A percentile compares a stretch with the other conserved stretches of the same genome.
phyloP scores from a whole-genome alignment of 2,329 filamentous ascomycete genomes.

The Madurella mycetomatis region DNA sequence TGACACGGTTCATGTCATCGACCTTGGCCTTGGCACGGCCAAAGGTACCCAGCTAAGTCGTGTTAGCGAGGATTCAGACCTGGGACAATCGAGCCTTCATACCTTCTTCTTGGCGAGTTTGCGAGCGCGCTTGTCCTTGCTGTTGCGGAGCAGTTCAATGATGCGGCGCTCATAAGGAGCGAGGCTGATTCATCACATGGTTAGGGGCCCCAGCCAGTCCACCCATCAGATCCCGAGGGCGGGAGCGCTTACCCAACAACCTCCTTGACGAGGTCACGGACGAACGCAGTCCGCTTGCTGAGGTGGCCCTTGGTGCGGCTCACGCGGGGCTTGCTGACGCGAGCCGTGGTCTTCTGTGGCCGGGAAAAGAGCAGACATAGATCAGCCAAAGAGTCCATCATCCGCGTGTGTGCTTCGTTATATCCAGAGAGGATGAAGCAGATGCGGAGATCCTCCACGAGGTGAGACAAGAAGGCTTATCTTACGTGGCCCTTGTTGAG shows the following conservation, averaged over 20 bases:
- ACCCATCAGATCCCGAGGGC: not conserved
- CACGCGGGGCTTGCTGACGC: conserved; percentile 74
- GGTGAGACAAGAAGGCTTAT: conserved; percentile 52
- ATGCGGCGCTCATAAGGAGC: conserved; percentile 97
- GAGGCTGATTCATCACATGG: conserved; percentile 49
- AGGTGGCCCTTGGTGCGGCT: conserved; percentile 92
- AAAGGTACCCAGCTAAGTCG: conserved; percentile 84
- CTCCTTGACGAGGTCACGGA: conserved; percentile 97
- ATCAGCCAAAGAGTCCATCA: conserved; percentile 37
- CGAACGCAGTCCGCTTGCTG: conserved; percentile 96
- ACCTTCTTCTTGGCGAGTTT: conserved; percentile 99
- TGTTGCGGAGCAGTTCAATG: conserved; percentile 98
- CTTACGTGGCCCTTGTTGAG: conserved; percentile 60
- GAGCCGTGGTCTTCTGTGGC: conserved; percentile 74
- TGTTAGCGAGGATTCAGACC: conserved; percentile 5
- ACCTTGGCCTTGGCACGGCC: conserved; percentile 99
- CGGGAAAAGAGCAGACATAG: conserved; percentile 29
- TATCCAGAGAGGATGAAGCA: conserved; percentile 29
- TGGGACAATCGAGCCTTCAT: conserved; percentile 39
- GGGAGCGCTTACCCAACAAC: conserved; percentile 74
- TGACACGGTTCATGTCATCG: conserved; percentile 96
- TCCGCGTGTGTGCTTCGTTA: conserved; percentile 22
- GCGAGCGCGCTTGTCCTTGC: conserved; percentile 97
- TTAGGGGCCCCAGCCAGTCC: conserved; percentile 5
- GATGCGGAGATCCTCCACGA: conserved; percentile 68